Base-by-base conservation (phyloP, 148 eudicot genomes). In the Chenopodium suecicum region DNA sequence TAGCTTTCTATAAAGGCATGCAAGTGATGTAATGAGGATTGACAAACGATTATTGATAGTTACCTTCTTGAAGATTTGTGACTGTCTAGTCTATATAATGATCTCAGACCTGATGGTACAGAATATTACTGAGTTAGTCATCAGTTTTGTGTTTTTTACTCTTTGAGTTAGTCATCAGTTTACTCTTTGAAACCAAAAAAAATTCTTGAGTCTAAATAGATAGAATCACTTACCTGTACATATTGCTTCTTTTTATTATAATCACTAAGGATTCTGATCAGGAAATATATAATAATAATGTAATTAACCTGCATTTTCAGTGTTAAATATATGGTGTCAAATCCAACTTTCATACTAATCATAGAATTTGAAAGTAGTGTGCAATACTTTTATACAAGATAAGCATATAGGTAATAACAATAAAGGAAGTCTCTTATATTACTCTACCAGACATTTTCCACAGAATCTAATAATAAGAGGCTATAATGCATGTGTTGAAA, bases 1-100 rank as follows among this genome's bases (percentile, higher is more conserved):
- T 47, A 32, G 68, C 13, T 69, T 73, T 78, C 52, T 37, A 52
- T 63, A 66, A 56, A 13, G 47, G 52, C 67, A 23, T 44, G 32
- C 75, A 25, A 32, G 69, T 64, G 20, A 70, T 67, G 73, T 32
- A 29, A 74, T 1, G 32, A 32, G 47, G 14, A 25, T 20, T 64
- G 19, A 76, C 19, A 13, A 66, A 47, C 22, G 60, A 78, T n/a
- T 41, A 79, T 34, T 67, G 76, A 19, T 64, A 9, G 25, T 79
- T 88, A 96, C 99, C 98, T 96, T 97, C 86, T 96, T 98, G 1
- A 98, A 83, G 85, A 96, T 92, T 83, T 74, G 80, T 70, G 82
- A 73, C 75, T 94, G 93, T 87, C 89, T 90, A 27, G 92, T 87
- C 87, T 86, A 92, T 87, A 83, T 89, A 73, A 91, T 88, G 74